Conservation (phyloP, 768 basidiomycete species). For the Amanita muscaria region DNA sequence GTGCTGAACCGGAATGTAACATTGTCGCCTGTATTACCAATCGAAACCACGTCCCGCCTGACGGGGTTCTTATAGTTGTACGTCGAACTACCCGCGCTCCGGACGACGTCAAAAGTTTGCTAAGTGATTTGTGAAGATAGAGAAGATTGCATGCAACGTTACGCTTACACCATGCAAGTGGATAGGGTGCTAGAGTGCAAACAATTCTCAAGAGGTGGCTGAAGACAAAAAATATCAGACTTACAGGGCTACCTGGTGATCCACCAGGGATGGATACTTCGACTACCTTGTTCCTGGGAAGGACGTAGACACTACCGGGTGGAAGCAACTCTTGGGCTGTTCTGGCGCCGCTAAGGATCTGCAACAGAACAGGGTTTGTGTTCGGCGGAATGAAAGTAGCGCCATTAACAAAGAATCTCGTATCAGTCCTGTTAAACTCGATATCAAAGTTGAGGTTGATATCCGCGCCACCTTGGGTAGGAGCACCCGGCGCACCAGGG, state of each 20-base stretch:
- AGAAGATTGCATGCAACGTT: neutral
- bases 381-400: constrained; percentile 28
- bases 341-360: constrained; percentile 46
- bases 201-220: too few species aligned
- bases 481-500: constrained; percentile 16
- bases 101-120: constrained; percentile 38
- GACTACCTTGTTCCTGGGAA: constrained; percentile 36
- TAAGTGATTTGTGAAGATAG: constrained; percentile 10
- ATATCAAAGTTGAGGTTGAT: constrained; percentile 15
- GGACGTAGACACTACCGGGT: constrained; percentile 33
- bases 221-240: neutral
- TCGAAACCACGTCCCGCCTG: constrained; percentile 41
- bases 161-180: constrained; percentile 28
- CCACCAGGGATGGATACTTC: constrained; percentile 12
- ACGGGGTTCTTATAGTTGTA: constrained; percentile 46
- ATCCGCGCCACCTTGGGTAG: constrained; percentile 17
- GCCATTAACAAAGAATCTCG: constrained; percentile 23
- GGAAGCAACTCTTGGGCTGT: constrained; percentile 42
- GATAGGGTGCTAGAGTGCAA: constrained; percentile 24
- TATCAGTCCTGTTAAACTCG: constrained; percentile 8
- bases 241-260: constrained; percentile 3
- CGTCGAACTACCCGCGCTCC: constrained; percentile 26
- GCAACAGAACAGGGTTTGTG: constrained; percentile 43
- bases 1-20: constrained; percentile 44
- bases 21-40: constrained; percentile 20